A percentile compares a stretch with the other conserved stretches of the same genome.
phyloP scores from a whole-genome alignment of 2,329 filamentous ascomycete genomes.

The Penicillium sp. region DNA sequence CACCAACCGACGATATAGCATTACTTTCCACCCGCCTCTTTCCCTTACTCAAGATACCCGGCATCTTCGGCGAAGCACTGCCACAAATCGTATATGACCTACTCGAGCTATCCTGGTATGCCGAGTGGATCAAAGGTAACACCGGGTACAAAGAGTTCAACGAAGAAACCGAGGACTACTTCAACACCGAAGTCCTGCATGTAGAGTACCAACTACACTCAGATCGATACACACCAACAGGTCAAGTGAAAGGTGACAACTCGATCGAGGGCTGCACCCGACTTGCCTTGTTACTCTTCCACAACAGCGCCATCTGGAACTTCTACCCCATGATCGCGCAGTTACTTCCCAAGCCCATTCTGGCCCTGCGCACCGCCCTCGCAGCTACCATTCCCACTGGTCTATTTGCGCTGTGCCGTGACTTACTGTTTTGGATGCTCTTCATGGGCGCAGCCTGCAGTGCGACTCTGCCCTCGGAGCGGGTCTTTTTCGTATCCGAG shows the following conservation, averaged over 20 bases:
- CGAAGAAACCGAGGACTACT: conserved; percentile 42
- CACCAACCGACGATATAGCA: conserved; percentile 33
- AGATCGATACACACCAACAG: conserved; percentile 40
- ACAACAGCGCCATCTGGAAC: conserved; percentile 43
- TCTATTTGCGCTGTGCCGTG: conserved; percentile 33
- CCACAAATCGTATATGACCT: conserved; percentile 38
- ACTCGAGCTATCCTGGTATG: conserved; percentile 38
- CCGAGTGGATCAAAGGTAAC: conserved; percentile 39
- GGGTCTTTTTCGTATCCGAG: conserved; percentile 36
- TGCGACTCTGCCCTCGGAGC: conserved; percentile 27
- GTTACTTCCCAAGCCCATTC: conserved; percentile 38
- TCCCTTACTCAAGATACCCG: conserved; percentile 36
- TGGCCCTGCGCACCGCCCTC: conserved; percentile 35
- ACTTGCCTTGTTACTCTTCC: conserved; percentile 41
- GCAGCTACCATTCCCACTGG: conserved; percentile 35
- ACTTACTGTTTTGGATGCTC: conserved; percentile 40
- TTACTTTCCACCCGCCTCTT: conserved; percentile 36
- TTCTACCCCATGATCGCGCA: conserved; percentile 40
- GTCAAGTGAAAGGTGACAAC: conserved; percentile 36
- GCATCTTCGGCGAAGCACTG: conserved; percentile 35
- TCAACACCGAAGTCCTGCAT: conserved; percentile 43
- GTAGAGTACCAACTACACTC: conserved; percentile 40
- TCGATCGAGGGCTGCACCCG: conserved; percentile 42
- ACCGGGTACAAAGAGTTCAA: conserved; percentile 32
- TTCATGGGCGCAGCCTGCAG: conserved; percentile 39